Conservation (phyloP, 345 rosid species). For the Gossypium thurberi region DNA sequence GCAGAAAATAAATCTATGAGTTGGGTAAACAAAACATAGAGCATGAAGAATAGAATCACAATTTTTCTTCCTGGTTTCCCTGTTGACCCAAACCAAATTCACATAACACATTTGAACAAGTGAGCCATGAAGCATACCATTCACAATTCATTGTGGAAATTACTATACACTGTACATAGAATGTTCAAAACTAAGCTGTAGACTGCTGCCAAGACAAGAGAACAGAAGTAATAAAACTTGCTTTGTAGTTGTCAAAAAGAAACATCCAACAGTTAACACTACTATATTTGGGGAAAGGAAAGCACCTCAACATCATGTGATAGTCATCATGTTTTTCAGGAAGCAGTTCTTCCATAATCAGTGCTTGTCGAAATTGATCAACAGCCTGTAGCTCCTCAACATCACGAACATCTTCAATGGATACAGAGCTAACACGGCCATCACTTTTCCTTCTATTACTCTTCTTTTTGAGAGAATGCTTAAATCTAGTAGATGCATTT, state of each 20-base stretch:
- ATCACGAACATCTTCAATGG: slow-evolving; percentile 95
- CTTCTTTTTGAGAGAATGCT: slow-evolving; percentile 88
- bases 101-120: not conserved
- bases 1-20: not conserved
- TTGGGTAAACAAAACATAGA: not conserved
- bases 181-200: not conserved
- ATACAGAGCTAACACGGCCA: slow-evolving; percentile 95
- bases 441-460: slow-evolving; percentile 68
- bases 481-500: slow-evolving; percentile 84
- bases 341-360: slow-evolving; percentile 82
- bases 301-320: slow-evolving; percentile 88
- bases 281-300: not conserved
- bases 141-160: not conserved
- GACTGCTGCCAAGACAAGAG: not conserved
- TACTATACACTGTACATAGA: not conserved
- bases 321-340: slow-evolving; percentile 74
- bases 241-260: not conserved
- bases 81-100: not conserved
- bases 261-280: not conserved
- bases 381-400: slow-evolving; percentile 77
- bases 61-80: not conserved
- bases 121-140: not conserved
- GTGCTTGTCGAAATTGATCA: slow-evolving; percentile 73
- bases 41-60: not conserved
- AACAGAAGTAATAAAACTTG: not conserved